Percentiles rank a stretch among this genome's conserved stretches.
Conservation (phyloP, 768 basidiomycete genomes). For the Lactarius quietus region DNA sequence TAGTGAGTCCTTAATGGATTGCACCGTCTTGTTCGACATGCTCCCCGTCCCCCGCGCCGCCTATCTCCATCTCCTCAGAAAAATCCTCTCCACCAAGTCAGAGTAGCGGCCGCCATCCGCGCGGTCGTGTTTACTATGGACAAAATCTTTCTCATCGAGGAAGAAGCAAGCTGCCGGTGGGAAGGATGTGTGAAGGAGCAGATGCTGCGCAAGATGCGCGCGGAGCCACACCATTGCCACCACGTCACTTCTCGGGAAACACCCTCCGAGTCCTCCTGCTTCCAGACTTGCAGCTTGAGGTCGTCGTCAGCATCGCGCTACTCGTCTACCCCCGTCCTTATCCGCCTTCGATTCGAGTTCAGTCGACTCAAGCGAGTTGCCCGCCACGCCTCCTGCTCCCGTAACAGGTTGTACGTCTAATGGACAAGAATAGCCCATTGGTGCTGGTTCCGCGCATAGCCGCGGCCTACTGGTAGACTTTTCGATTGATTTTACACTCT, state of each 20-base stretch:
- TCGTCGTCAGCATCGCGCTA: background rate
- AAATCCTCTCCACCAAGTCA: slow-evolving; percentile 65
- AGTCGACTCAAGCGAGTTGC: background rate
- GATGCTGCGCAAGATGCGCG: background rate
- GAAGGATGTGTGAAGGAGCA: background rate
- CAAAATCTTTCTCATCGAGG: slow-evolving; percentile 58
- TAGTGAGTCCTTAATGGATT: slow-evolving; percentile 1
- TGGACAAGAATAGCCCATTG: background rate
- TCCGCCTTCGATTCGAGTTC: slow-evolving; percentile 13
- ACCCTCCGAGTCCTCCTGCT: background rate
- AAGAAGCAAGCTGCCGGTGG: slow-evolving; percentile 26
- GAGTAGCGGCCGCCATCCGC: slow-evolving; percentile 54
- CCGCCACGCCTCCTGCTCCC: slow-evolving; percentile 3
- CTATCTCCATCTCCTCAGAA: slow-evolving; percentile 43
- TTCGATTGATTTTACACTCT: background rate
- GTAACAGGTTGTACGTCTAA: background rate
- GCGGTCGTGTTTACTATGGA: slow-evolving; percentile 50
- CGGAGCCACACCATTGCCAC: background rate
- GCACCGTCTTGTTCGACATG: background rate
- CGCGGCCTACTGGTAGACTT: background rate
- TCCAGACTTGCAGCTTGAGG: background rate
- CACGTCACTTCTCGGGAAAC: background rate
- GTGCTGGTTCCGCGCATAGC: background rate
- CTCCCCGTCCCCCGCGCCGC: slow-evolving; percentile 36
- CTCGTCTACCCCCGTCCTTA: background rate